Evolutionary conservation across 495 filamentous ascomycete genomes (phyloP), one percentile per base, ranked within the genome.

Genomic region (Neurospora intermedia): DNA sequence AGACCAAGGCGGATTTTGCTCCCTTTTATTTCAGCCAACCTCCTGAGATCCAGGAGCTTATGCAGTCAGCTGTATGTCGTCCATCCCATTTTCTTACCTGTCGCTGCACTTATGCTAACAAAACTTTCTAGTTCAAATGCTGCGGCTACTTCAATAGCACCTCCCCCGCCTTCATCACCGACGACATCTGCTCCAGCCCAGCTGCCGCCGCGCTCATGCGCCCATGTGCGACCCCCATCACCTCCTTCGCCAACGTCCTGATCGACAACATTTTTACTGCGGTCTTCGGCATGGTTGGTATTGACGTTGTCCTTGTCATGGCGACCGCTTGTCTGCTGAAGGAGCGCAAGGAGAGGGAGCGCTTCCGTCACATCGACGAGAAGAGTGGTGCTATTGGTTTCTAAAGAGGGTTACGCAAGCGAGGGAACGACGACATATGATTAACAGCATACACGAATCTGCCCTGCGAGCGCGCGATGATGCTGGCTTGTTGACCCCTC

Each of bases 231-330:
- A 80, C 84, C 6, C 86, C 89, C 6, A 89, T 93, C 76, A 85
- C 85, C 40, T 83, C 77, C 43, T 92, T 88, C 75, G 87, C 89
- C 42, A 92, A 92, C 81, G 83, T 84, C 70, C 91, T 89, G 78
- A 79, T 93, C 54, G 89, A 91, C 80, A 79, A 89, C 75, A 87
- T 94, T 80, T 94, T 94, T 81, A 93, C 91, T 16, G 89, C 88
- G 43, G 83, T 89, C 46, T 93, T 93, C 77, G 91, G 91, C 75
- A 88, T 93, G 80, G 91, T 93, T 69, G 91, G 87, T 48, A 82
- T 92, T 75, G 90, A 91, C 76, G 84, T 84, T 43, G 78, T 90
- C 54, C 82, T 93, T 38, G 79, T 93, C 74, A 84, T 93, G 70
- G 85, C 87, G 71, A 87, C 87, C n/a, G 88, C 88, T 39, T 91